phyloP scores from a whole-genome alignment of 1,284 basidiomycete species.

The Papiliotrema nemorosa region DNA sequence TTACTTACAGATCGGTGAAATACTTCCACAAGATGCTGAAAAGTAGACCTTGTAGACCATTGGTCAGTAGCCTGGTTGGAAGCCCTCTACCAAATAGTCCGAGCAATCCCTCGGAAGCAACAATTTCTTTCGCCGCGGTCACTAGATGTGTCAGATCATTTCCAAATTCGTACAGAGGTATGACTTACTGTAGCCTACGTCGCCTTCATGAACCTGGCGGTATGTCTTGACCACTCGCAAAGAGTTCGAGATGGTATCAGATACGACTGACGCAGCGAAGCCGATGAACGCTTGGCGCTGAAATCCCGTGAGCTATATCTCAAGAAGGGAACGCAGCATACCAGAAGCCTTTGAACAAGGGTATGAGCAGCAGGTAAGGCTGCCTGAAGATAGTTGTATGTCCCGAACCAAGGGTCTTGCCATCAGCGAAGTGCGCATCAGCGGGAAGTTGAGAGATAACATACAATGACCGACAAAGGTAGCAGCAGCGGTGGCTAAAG shows the following conservation, averaged over 20 bases:
- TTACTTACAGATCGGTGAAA: constrained; percentile 66
- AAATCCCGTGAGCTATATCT: too few relatives aligned
- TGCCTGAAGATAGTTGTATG: constrained; percentile 71
- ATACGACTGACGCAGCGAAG: constrained; percentile 73
- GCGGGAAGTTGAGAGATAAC: constrained; percentile 10
- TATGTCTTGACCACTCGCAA: constrained; percentile 90
- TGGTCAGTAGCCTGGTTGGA: constrained; percentile 75
- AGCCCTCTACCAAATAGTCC: constrained; percentile 81
- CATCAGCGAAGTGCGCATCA: constrained; percentile 6
- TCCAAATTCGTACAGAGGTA: background rate
- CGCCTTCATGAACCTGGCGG: constrained; percentile 74
- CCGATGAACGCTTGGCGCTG: constrained; percentile 78
- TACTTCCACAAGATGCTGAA: constrained; percentile 80
- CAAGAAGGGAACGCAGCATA: too few relatives aligned
- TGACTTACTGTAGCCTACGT: constrained; percentile 63
- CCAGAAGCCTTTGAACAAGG: constrained; percentile 58
- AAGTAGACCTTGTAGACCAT: constrained; percentile 79
- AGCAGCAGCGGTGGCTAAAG: constrained; percentile 79
- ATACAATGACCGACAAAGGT: constrained; percentile 84
- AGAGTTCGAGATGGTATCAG: constrained; percentile 78
- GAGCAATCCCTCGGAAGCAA: constrained; percentile 59
- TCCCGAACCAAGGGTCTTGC: constrained; percentile 54
- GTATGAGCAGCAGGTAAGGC: constrained; percentile 60
- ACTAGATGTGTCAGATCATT: constrained; percentile 16
- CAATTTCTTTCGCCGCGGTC: constrained; percentile 56